Percentiles rank a stretch among this genome's conserved stretches.
Evolutionary conservation across 306 rosid genomes (phyloP).

Genomic region (Comarum palustre): DNA sequence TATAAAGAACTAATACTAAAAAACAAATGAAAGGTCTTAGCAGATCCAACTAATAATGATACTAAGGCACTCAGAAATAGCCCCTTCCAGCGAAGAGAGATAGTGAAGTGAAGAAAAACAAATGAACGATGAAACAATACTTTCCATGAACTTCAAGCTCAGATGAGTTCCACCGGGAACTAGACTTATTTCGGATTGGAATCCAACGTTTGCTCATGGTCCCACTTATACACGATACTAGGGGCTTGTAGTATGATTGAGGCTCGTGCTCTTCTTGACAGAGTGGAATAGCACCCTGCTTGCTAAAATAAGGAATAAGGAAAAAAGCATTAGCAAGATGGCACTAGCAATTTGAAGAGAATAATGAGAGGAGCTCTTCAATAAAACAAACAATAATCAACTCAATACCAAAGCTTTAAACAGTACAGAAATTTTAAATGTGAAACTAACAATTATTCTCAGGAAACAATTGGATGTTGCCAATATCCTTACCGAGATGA

Average conservation of each 20-base stretch:
- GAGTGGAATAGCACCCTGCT: slow-evolving; percentile 54
- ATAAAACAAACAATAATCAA: slow-evolving; percentile 25
- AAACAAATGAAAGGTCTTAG: neutral
- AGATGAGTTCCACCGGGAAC: slow-evolving; percentile 51
- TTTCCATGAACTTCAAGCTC: slow-evolving; percentile 92
- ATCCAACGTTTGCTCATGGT: slow-evolving; percentile 75
- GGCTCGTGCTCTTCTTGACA: slow-evolving; percentile 61
- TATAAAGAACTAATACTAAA: too few species aligned
- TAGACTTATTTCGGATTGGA: slow-evolving; percentile 78
- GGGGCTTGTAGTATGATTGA: slow-evolving; percentile 70
- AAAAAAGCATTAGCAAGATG: slow-evolving; percentile 13
- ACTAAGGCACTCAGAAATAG: neutral
- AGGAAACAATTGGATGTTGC: neutral
- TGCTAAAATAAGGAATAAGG: slow-evolving; percentile 43
- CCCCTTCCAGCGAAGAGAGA: neutral
- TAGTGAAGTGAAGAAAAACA: slow-evolving; percentile 3
- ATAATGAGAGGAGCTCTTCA: slow-evolving; percentile 15
- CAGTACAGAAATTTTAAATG: neutral
- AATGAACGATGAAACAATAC: slow-evolving; percentile 38
- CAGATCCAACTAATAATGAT: slow-evolving; percentile 2
- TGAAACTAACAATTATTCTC: neutral
- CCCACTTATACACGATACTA: slow-evolving; percentile 82
- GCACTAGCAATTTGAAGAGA: slow-evolving; percentile 9
- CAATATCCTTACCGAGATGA: slow-evolving; percentile 65
- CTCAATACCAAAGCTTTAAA: slow-evolving; percentile 22